Base-by-base conservation (phyloP, 805 yeast genomes). In the Wickerhamomyces queroliae region DNA sequence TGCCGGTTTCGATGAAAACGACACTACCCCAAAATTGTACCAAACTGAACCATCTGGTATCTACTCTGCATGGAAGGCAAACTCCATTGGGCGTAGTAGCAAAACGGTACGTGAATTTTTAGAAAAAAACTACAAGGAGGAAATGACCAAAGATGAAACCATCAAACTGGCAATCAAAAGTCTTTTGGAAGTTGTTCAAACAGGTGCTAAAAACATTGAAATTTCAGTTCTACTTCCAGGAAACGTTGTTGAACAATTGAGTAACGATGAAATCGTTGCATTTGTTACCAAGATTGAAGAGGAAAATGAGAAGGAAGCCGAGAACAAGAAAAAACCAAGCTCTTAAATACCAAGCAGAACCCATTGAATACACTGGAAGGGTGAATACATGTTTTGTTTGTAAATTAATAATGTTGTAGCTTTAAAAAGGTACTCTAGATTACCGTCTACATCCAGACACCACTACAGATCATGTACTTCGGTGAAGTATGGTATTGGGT, bases 31-130 rank as follows among this genome's bases (percentile, higher is more conserved):
- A 33, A 81, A 77, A 59, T 74, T 93, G 49, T 93, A 82, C 66
- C 95, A 86, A 63, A 93, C 99, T 11, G 99, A 93, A 62, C 99
- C 99, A 32, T 85, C 95, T 35, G 99, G 99, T 20, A 91, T 93
- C 48, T 91, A 83, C 61, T 86, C 95, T 35, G 95, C 96, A 3
- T 93, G 99, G 99, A 87, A 90, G 62, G 97, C 98, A 25, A 91
- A 87, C 59, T 89, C 98, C 16, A 93, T 93, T 56, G 99, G 99
- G 42, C 80, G 96, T 58, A 84, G 93, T 45, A 77, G 93, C 46
- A 91, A 93, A 62, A 91, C 98, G 3, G 97, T 93, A 26, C 81
- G 95, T 52, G 99, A 93, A 62, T 86, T 90, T 53, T 74, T 93
- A 62, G 99, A 93, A 62, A 90, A 89, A 66, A 85, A 87, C 56